These are phyloP conservation scores for Salvia rosmarinus DNA, from an alignment of 257 asterid genomes.

Conservation along the genomic window DNA sequence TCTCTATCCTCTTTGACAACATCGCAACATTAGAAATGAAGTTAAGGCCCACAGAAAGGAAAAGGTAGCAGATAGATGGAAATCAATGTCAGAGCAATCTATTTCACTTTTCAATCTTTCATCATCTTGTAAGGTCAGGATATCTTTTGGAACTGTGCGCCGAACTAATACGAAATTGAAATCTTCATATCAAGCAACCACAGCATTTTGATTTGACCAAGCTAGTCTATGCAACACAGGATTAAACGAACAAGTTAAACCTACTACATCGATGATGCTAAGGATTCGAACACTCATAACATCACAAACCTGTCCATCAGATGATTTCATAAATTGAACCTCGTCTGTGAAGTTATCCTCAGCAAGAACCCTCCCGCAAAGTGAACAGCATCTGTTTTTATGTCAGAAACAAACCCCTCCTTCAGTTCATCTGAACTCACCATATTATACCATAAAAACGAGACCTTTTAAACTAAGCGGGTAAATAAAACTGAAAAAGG, in stretches of 20 bases:
- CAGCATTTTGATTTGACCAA: background rate
- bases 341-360: slow-evolving; percentile 61
- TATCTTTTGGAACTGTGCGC: background rate
- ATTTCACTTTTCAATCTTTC: background rate
- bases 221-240: background rate
- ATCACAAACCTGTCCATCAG: slow-evolving; percentile 65
- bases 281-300: background rate
- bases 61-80: background rate
- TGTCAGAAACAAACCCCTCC: slow-evolving; percentile 19
- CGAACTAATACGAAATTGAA: background rate
- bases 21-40: background rate
- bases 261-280: background rate
- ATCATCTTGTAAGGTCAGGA: background rate
- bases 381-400: slow-evolving; percentile 61
- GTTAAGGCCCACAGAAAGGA: background rate
- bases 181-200: background rate
- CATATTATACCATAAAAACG: background rate
- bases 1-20: slow-evolving; percentile 11
- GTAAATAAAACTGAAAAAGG: no score
- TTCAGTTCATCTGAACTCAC: background rate
- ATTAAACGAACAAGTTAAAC: background rate
- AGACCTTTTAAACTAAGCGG: background rate
- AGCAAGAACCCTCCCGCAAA: slow-evolving; percentile 66
- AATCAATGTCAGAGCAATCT: no score
- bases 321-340: slow-evolving; percentile 57